Conservation (phyloP, 306 rosid species). For the Rosa rugosa region DNA sequence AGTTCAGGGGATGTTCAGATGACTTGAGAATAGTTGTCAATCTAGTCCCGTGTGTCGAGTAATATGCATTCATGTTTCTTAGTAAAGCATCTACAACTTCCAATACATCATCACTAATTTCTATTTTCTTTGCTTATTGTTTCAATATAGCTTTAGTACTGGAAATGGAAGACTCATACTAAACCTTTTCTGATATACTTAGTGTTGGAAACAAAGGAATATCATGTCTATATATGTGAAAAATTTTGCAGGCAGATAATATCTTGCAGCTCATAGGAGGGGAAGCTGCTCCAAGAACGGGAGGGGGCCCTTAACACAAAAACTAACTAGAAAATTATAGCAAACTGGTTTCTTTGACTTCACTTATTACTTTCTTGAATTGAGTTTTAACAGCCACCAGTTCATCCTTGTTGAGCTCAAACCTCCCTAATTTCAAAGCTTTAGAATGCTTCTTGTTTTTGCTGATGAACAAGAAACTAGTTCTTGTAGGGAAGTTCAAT, state of each 20-base stretch:
- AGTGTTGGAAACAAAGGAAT: not conserved
- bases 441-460: not conserved
- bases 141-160: too few species aligned
- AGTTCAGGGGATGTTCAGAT: slow-evolving; percentile 3
- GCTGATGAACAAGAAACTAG: not conserved
- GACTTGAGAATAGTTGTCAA: not conserved
- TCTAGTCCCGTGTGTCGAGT: not conserved
- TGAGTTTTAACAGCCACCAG: not conserved
- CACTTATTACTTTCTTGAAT: not conserved
- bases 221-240: not conserved
- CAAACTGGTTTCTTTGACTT: not conserved
- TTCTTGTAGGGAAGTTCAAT: not conserved
- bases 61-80: not conserved
- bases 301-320: not conserved
- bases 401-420: not conserved
- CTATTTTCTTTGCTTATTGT: too few species aligned
- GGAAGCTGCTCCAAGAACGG: too few species aligned
- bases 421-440: not conserved
- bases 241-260: not conserved
- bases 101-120: too few species aligned
- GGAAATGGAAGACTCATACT: too few species aligned
- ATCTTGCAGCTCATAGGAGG: not conserved
- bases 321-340: not conserved
- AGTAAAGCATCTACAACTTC: too few species aligned
- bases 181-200: not conserved